Percentiles rank a stretch among this genome's conserved stretches.
Conservation (phyloP, 169 alveolate genomes). For the Cryptosporidium meleagridis region DNA sequence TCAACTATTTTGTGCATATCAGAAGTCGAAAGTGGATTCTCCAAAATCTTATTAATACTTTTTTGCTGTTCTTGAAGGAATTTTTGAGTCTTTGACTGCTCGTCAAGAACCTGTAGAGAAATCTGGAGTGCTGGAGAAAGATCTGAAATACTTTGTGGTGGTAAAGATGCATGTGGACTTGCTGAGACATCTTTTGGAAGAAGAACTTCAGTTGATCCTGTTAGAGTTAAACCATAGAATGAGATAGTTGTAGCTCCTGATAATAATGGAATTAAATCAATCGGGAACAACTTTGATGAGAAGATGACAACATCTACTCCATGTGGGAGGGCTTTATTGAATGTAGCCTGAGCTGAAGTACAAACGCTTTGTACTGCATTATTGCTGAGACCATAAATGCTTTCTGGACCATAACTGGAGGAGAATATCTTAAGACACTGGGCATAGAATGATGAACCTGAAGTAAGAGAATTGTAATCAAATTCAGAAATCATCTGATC, state of each 20-base stretch:
- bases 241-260: slow-evolving; percentile 22
- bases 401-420: slow-evolving; percentile 46
- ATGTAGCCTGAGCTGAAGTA: slow-evolving; percentile 41
- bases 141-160: slow-evolving; percentile 47
- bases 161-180: background rate
- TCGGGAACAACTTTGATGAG: slow-evolving; percentile 53
- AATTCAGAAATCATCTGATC: slow-evolving; percentile 68
- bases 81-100: slow-evolving; percentile 49
- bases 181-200: slow-evolving; percentile 59
- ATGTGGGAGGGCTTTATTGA: slow-evolving; percentile 62
- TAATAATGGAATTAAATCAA: slow-evolving; percentile 50
- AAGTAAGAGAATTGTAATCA: slow-evolving; percentile 23
- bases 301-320: slow-evolving; percentile 65
- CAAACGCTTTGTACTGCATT: slow-evolving; percentile 63
- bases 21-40: slow-evolving; percentile 6
- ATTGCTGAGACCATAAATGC: slow-evolving; percentile 55
- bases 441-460: slow-evolving; percentile 40
- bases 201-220: slow-evolving; percentile 16
- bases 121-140: slow-evolving; percentile 60
- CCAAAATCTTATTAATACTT: slow-evolving; percentile 31
- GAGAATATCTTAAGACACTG: slow-evolving; percentile 49
- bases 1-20: slow-evolving; percentile 42
- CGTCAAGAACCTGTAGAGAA: slow-evolving; percentile 47
- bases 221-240: slow-evolving; percentile 18
- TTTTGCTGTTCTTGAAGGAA: slow-evolving; percentile 58